Base-by-base conservation (phyloP, 768 basidiomycete species). In the Tephrocybe sp. region DNA sequence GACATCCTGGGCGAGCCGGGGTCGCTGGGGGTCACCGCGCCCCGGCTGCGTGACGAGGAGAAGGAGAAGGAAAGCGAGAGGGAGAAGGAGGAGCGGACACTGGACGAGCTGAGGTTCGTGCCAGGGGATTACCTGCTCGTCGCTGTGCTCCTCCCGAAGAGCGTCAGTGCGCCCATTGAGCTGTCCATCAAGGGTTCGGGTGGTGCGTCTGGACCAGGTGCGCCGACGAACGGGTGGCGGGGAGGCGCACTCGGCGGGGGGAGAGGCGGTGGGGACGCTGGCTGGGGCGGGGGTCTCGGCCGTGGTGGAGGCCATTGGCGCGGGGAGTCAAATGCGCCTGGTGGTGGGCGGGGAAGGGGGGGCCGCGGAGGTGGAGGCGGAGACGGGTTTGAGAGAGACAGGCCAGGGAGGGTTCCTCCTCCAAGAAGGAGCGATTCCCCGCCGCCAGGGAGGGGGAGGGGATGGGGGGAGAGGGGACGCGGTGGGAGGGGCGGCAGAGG, bases 1-100 rank as follows among this genome's bases (percentile, higher is more conserved):
- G 91, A 92, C 68, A 87, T 92, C 56, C 79, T 90, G 2, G 89
- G 89, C 42, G 90, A 90, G 65, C 85, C 87, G 3, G 88, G 88
- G 28, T 67, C 84, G 1, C 65, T 87, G 18, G 73, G 76, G 34
- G 65, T 65, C 12, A 72, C 81, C 5, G 86, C 87, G 0, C 76
- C 84, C 0, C 78, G 85, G 2, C 74, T 90, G 2, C 67, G 84
- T 18, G 79, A 82, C 39, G 85, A 85, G 53, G 50, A 76, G 23
- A 61, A 64, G 1, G 56, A 67, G 12, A 71, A 77, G 53, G 63
- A 60, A 8, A 72, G 65, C 1, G 79, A 81, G 38, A 70, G 76
- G 20, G 79, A 80, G 62, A 76, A 73, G 49, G 82, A 84, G 44
- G 85, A 89, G 56, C 74, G 86, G 24, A 88, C 88, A 14, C 75